Base-by-base conservation (phyloP, 768 basidiomycete species). In the Lyophyllum shimeji region DNA sequence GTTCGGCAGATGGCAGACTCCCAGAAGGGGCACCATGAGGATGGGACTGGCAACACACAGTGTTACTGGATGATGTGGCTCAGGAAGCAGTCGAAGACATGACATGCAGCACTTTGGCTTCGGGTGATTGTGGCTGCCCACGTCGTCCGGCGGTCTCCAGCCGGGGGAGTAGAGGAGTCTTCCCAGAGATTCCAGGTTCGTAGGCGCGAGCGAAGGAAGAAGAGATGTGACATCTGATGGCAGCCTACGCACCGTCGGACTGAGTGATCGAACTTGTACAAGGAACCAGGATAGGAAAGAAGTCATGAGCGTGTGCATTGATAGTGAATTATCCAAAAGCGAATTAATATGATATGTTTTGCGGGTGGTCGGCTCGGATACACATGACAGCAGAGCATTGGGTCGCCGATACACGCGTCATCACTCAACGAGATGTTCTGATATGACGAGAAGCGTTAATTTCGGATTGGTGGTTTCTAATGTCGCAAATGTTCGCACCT, bases 401-500 rank as follows among this genome's bases (percentile, higher is more conserved):
- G 29, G 40, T 51, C n/a, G 45, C 45, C 45, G 17, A 13, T 29
- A 33, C 1, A 31, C 8, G n/a, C n/a, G 21, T 11, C 25, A 18
- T 55, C 49, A 56, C 23, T 60, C 34, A 48, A 48, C 52, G 9
- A 60, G 42, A 60, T 72, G 71, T 47, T 67, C 69, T 70, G 23
- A 24, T 37, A 43, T 34, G 46, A 46, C 29, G 33, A 48, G 27
- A 45, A 46, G 27, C 52, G 43, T 31, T 29, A 46, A 39, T 31
- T 24, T 27, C 27, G 23, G 34, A 9, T 20, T 13, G 18, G 31
- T 43, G 13, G 58, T 43, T 60, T 63, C 62, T 11, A 4, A 2
- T 5, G 46, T 34, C 29, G 44, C 23, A 24, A 54, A 55, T n/a
- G n/a, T 61, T 72, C 85, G 65, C 68, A 88, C 89, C 88, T 81